These are phyloP conservation scores for Cubamyces sp. DNA, from an alignment of 768 basidiomycete species.

Conservation along the genomic window DNA sequence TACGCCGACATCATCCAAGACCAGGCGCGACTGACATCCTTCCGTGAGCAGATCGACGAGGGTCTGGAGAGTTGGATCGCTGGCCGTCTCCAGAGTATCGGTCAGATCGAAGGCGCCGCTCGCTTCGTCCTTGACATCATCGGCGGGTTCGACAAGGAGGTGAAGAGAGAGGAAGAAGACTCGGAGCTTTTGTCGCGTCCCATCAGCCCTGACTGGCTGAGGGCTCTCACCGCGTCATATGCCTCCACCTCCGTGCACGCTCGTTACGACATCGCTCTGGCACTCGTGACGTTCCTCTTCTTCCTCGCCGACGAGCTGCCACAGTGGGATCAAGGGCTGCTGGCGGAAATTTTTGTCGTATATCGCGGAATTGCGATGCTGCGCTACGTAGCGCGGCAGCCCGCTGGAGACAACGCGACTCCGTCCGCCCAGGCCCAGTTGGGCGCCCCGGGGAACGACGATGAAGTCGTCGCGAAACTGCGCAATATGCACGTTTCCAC, in stretches of 20 bases:
- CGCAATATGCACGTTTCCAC: slow-evolving; percentile 68
- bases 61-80: slow-evolving; percentile 63
- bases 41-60: slow-evolving; percentile 62
- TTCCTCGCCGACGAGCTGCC: slow-evolving; percentile 69
- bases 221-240: slow-evolving; percentile 66
- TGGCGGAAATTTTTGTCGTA: slow-evolving; percentile 78
- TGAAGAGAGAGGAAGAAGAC: slow-evolving; percentile 81
- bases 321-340: slow-evolving; percentile 63
- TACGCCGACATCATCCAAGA: slow-evolving; percentile 76
- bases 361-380: slow-evolving; percentile 80
- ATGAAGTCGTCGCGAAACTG: slow-evolving; percentile 66
- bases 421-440: slow-evolving; percentile 37
- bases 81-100: slow-evolving; percentile 59
- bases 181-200: slow-evolving; percentile 51
- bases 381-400: slow-evolving; percentile 61
- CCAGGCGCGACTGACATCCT: slow-evolving; percentile 55
- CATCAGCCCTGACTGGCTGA: slow-evolving; percentile 62
- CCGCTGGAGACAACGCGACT: slow-evolving; percentile 47
- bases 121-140: slow-evolving; percentile 68
- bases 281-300: slow-evolving; percentile 68
- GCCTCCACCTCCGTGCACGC: slow-evolving; percentile 64
- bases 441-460: slow-evolving; percentile 45
- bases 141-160: slow-evolving; percentile 66
- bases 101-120: slow-evolving; percentile 58
- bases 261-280: slow-evolving; percentile 74